Evolutionary conservation across 1,139 yeast species (phyloP).

Genomic region (Saccharomyces hybrid): DNA sequence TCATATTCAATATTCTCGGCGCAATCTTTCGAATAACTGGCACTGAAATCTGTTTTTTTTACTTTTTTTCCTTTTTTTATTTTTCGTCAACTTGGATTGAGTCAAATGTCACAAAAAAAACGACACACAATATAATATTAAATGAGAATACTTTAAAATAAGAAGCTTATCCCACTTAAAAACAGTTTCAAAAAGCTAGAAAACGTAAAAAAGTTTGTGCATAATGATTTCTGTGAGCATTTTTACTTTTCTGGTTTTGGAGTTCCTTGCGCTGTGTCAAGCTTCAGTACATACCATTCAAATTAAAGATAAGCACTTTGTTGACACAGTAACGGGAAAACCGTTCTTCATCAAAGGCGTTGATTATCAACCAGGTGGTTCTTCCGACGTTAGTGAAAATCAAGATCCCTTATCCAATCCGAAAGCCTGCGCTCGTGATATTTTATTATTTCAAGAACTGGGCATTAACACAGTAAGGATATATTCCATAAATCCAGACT

Average conservation of each 20-base stretch:
- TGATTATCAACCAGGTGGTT: conserved; percentile 88
- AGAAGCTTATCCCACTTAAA: background rate
- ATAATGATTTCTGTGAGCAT: background rate
- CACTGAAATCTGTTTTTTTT: background rate
- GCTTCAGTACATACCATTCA: conserved; percentile 51
- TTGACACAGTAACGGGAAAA: conserved; percentile 65
- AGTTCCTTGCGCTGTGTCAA: background rate
- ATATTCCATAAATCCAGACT: conserved; percentile 74
- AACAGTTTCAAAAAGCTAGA: too few relatives aligned
- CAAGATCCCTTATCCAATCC: conserved; percentile 66
- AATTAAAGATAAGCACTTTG: conserved; percentile 61
- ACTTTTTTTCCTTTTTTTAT: too few relatives aligned
- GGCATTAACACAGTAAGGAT: conserved; percentile 61
- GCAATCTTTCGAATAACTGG: too few relatives aligned
- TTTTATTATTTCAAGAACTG: conserved; percentile 46
- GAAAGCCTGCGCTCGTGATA: conserved; percentile 51
- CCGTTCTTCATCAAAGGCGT: conserved; percentile 77
- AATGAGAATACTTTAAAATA: background rate
- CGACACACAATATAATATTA: background rate
- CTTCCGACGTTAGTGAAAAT: conserved; percentile 49
- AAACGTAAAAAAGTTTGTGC: background rate
- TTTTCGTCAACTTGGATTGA: too few relatives aligned
- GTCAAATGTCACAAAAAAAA: background rate
- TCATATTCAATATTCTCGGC: too few relatives aligned
- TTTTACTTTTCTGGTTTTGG: background rate